phyloP scores from a whole-genome alignment of 202 grass and related monocot species.

The Cymbopogon flexuosus region DNA sequence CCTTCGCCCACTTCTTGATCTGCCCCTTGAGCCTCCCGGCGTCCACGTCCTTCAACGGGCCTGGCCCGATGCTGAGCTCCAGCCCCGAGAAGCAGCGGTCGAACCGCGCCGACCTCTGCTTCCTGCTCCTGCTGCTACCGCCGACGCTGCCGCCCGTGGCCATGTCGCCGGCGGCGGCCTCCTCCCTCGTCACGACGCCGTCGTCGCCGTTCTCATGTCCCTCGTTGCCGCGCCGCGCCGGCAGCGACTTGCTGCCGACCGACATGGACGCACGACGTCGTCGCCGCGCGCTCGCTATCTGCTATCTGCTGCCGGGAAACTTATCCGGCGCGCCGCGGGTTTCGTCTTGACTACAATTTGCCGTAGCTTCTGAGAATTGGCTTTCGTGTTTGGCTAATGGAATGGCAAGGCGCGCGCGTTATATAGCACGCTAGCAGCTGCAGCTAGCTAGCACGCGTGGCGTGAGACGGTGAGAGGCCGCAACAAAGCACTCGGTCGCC shows the following conservation, averaged over 20 bases:
- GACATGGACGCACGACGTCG: conserved; percentile 31
- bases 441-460: not conserved
- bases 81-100: conserved; percentile 56
- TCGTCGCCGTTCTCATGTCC: not conserved
- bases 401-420: not conserved
- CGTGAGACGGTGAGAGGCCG: not conserved
- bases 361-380: not conserved
- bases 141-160: not conserved
- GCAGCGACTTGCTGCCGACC: conserved; percentile 23
- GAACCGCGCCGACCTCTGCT: conserved; percentile 28
- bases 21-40: conserved; percentile 59
- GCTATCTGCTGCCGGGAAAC: not conserved
- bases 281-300: not conserved
- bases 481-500: not conserved
- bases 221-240: not conserved
- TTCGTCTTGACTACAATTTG: not conserved
- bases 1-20: conserved; percentile 70
- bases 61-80: conserved; percentile 53
- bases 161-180: not conserved
- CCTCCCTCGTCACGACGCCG: not conserved
- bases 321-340: not conserved
- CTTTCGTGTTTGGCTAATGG: not conserved
- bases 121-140: not conserved
- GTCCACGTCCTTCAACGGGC: conserved; percentile 61
- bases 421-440: not conserved